Evolutionary conservation across 768 basidiomycete species (phyloP).

Genomic region (Tulasnella sp.): DNA sequence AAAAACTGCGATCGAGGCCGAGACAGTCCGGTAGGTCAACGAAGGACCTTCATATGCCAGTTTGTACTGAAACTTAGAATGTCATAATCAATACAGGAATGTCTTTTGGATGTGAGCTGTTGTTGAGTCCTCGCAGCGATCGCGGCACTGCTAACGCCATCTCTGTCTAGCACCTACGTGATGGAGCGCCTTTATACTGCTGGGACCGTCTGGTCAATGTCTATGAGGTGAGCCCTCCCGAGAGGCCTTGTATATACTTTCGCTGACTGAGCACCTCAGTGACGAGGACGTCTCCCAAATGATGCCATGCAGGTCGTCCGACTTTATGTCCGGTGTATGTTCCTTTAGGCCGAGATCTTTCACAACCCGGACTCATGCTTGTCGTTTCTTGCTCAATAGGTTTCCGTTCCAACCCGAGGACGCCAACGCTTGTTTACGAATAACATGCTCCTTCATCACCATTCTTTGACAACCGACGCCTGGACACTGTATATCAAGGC

Average conservation of each 20-base stretch:
- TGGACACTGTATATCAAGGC: conserved; percentile 67
- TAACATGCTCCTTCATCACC: conserved; percentile 52
- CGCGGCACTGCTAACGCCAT: neutral
- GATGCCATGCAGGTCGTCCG: neutral
- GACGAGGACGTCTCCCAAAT: conserved; percentile 15
- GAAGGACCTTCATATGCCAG: neutral
- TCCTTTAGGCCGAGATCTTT: neutral
- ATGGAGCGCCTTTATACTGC: conserved; percentile 14
- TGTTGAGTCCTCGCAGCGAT: no score
- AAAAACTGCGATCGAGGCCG: neutral
- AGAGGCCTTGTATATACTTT: neutral
- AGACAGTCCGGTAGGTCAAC: neutral
- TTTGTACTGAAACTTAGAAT: neutral
- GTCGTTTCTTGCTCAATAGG: neutral
- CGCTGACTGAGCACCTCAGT: neutral
- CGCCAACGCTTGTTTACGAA: conserved; percentile 62
- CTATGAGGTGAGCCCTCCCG: neutral
- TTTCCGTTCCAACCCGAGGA: neutral
- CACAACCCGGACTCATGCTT: neutral
- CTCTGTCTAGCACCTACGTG: neutral
- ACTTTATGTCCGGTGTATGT: conserved; percentile 5
- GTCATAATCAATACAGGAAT: neutral
- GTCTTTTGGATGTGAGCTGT: conserved; percentile 12
- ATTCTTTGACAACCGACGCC: conserved; percentile 56
- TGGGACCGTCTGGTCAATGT: conserved; percentile 6